phyloP scores from a whole-genome alignment of 352 stramenopile genomes.

The Thalassiosira livingstoniorum region DNA sequence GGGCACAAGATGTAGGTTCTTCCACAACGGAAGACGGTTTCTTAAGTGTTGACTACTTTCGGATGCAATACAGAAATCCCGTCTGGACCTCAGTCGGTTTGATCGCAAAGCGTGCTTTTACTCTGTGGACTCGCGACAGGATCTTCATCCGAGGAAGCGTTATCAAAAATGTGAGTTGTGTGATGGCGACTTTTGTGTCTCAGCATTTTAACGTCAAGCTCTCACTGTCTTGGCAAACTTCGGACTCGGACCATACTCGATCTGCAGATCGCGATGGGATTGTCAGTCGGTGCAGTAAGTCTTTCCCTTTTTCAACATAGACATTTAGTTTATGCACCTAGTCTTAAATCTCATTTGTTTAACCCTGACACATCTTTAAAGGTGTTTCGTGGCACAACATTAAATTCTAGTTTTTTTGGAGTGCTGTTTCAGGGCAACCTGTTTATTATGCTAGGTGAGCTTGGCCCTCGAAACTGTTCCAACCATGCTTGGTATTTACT shows the following conservation, averaged over 20 bases:
- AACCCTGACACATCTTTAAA: no score
- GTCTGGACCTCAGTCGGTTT: slow-evolving; percentile 59
- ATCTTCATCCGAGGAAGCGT: slow-evolving; percentile 78
- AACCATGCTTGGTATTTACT: no score
- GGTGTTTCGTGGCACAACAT: slow-evolving; percentile 82
- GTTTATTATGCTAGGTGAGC: slow-evolving; percentile 82
- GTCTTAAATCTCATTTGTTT: no score
- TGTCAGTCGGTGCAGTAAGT: slow-evolving; percentile 83
- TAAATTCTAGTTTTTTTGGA: slow-evolving; percentile 83
- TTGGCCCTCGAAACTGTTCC: no score
- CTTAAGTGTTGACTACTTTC: slow-evolving; percentile 22
- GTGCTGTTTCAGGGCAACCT: slow-evolving; percentile 79
- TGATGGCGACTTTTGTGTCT: neutral
- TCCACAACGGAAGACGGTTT: neutral
- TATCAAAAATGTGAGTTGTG: slow-evolving; percentile 62
- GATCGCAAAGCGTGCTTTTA: slow-evolving; percentile 84
- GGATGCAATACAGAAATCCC: slow-evolving; percentile 67
- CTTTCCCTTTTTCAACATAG: no score
- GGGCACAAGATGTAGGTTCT: neutral
- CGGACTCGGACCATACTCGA: no score
- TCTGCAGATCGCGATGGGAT: slow-evolving; percentile 80
- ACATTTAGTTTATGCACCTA: no score
- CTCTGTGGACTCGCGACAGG: slow-evolving; percentile 83
- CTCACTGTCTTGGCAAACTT: neutral
- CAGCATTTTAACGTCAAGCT: neutral